Evolutionary conservation across 805 yeast genomes (phyloP).

Genomic region (Teunomyces barrocoloradensis): DNA sequence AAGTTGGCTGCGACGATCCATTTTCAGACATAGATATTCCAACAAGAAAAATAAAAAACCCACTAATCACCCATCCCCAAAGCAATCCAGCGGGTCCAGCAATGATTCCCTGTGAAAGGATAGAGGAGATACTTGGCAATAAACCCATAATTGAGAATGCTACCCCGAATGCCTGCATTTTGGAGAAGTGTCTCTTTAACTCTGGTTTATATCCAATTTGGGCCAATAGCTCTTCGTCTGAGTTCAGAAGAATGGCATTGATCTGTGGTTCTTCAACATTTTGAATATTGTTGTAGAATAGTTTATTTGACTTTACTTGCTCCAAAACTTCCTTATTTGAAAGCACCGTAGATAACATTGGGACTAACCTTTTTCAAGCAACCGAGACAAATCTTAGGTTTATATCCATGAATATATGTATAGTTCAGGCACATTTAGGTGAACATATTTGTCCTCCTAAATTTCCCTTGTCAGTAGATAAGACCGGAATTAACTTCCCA

Average conservation of each 20-base stretch:
- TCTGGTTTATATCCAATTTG: slow-evolving; percentile 74
- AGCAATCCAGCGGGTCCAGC: slow-evolving; percentile 65
- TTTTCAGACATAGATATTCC: slow-evolving; percentile 67
- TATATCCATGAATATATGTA: not conserved
- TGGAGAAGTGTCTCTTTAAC: slow-evolving; percentile 56
- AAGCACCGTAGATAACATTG: slow-evolving; percentile 5
- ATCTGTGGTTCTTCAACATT: slow-evolving; percentile 28
- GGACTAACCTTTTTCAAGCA: too few relatives aligned
- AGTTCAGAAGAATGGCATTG: slow-evolving; percentile 13
- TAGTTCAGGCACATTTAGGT: not conserved
- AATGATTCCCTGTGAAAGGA: slow-evolving; percentile 49
- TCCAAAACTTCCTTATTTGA: slow-evolving; percentile 22
- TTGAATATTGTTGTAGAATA: slow-evolving; percentile 25
- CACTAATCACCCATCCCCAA: slow-evolving; percentile 75
- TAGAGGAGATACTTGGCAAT: slow-evolving; percentile 61
- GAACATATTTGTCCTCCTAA: not conserved
- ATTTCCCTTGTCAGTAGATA: not conserved
- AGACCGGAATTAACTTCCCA: too few relatives aligned
- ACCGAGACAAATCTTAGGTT: too few relatives aligned
- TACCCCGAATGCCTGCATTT: slow-evolving; percentile 65
- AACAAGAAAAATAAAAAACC: slow-evolving; percentile 52
- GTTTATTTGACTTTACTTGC: slow-evolving; percentile 23
- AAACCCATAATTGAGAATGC: slow-evolving; percentile 74
- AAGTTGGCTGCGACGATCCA: slow-evolving; percentile 69
- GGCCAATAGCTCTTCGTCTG: slow-evolving; percentile 37